Evolutionary conservation across 192 early-diverging fungal genomes (phyloP).

Genomic region (Coemansia sp.): DNA sequence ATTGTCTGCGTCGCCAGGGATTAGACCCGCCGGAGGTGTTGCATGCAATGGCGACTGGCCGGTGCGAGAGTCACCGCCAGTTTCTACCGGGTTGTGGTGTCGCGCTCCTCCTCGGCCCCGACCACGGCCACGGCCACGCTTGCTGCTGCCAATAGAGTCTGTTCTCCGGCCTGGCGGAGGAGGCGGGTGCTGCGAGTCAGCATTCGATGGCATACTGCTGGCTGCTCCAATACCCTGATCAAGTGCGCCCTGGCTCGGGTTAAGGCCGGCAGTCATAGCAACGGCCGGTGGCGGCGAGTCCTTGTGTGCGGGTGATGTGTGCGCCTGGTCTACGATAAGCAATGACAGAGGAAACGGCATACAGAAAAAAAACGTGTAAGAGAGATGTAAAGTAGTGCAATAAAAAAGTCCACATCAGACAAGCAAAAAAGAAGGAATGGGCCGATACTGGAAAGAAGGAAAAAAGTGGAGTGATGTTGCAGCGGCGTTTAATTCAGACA

Average conservation of each 20-base stretch:
- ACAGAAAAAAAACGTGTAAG: not conserved
- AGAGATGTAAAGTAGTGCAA: not conserved
- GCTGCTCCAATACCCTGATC: constrained; percentile 1
- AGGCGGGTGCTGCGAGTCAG: not conserved
- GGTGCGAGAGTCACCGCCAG: not conserved
- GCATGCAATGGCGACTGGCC: not conserved
- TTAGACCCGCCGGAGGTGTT: not conserved
- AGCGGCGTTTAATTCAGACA: too few relatives aligned
- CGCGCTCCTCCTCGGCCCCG: constrained; percentile 7
- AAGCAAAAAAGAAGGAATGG: not conserved
- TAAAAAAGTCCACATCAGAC: too few relatives aligned
- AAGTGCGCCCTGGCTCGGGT: not conserved
- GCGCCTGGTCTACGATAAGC: constrained; percentile 19
- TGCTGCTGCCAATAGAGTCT: constrained; percentile 1
- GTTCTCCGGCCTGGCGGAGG: not conserved
- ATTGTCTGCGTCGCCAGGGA: not conserved
- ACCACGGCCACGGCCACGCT: constrained; percentile 21
- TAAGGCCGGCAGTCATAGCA: not conserved
- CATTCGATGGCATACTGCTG: not conserved
- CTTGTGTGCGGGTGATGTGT: not conserved
- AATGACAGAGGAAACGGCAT: constrained; percentile 33
- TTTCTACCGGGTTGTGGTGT: not conserved
- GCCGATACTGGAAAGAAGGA: not conserved
- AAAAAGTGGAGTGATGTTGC: too few relatives aligned
- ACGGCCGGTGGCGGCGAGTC: not conserved